A percentile compares a stretch with the other conserved stretches of the same genome.
Conservation (phyloP, 2,329 filamentous ascomycete genomes). For the Scedosporium minutisporum region DNA sequence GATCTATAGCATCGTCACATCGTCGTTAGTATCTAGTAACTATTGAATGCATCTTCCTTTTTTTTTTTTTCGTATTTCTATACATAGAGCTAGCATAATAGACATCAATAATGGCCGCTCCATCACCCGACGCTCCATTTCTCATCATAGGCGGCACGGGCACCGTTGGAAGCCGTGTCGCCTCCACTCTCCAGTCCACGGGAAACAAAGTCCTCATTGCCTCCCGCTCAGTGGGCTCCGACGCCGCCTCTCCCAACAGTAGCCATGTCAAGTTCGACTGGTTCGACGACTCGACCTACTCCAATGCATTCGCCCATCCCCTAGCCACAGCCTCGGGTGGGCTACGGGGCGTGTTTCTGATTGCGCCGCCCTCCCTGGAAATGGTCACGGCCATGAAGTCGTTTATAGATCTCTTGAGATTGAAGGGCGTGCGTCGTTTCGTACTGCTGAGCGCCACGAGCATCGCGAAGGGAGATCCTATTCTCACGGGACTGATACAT, state of each 20-base stretch:
- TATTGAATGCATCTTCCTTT: not conserved
- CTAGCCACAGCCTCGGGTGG: slow-evolving; percentile 21
- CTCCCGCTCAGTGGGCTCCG: slow-evolving; percentile 21
- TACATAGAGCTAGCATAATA: not conserved
- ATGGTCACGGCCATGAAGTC: slow-evolving; percentile 22
- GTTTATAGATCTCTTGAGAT: slow-evolving; percentile 31
- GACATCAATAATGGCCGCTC: not conserved
- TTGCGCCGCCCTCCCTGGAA: slow-evolving; percentile 21
- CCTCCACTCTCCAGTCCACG: slow-evolving; percentile 20
- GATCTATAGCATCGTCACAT: too few species aligned
- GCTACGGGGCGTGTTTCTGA: slow-evolving; percentile 18
- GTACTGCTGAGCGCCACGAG: slow-evolving; percentile 31
- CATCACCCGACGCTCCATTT: slow-evolving; percentile 12
- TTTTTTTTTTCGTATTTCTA: not conserved
- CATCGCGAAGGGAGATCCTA: slow-evolving; percentile 22
- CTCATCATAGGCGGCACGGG: slow-evolving; percentile 35
- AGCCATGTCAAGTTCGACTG: slow-evolving; percentile 32
- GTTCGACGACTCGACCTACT: slow-evolving; percentile 30
- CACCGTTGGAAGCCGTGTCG: slow-evolving; percentile 31
- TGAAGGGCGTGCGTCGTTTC: slow-evolving; percentile 28
- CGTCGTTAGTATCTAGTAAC: too few species aligned
- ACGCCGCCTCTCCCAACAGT: slow-evolving; percentile 9
- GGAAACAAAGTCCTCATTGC: slow-evolving; percentile 24
- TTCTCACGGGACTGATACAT: slow-evolving; percentile 25
- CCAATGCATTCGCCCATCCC: slow-evolving; percentile 18